phyloP scores from a whole-genome alignment of 2,329 filamentous ascomycete genomes.

The Geoglossum cookeanum region DNA sequence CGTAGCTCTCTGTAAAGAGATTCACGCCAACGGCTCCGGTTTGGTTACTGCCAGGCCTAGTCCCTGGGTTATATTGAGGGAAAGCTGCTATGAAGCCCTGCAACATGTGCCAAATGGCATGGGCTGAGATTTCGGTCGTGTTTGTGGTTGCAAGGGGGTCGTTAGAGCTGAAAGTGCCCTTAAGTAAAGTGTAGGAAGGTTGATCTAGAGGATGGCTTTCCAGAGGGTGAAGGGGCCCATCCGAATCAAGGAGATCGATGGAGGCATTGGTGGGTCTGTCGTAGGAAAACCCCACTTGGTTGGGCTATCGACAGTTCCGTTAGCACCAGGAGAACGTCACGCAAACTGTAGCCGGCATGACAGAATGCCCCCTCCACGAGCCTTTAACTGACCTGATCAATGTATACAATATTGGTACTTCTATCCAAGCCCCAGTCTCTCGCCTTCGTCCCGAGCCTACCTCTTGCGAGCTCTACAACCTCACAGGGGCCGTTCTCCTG shows the following conservation, averaged over 20 bases:
- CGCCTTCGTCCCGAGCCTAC: conserved; percentile 33
- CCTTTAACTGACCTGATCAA: conserved; percentile 20
- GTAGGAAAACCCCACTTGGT: conserved; percentile 50
- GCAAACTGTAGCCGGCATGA: background rate
- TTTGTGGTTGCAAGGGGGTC: conserved; percentile 31
- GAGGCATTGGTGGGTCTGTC: conserved; percentile 45
- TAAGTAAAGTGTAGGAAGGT: conserved; percentile 27
- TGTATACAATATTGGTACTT: conserved; percentile 35
- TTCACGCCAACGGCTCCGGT: conserved; percentile 35
- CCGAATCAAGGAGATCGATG: conserved; percentile 27
- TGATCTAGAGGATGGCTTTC: conserved; percentile 15
- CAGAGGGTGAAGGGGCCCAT: conserved; percentile 22
- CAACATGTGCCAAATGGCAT: conserved; percentile 44
- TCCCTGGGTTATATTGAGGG: conserved; percentile 35
- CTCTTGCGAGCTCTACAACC: conserved; percentile 22
- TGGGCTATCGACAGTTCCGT: conserved; percentile 30
- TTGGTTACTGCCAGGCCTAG: conserved; percentile 18
- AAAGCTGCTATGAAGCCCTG: conserved; percentile 41
- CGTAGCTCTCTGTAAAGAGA: conserved; percentile 50
- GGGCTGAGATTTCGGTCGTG: conserved; percentile 36
- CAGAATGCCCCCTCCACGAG: no score
- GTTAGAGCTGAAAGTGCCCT: conserved; percentile 46
- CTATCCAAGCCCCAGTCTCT: conserved; percentile 48
- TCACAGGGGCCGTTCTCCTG: conserved; percentile 33
- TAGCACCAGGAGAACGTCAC: background rate